Evolutionary conservation across 2,329 filamentous ascomycete species (phyloP), one percentile per base, ranked within the genome.

Genomic region (Paracorniculantispora psalliotae): DNA sequence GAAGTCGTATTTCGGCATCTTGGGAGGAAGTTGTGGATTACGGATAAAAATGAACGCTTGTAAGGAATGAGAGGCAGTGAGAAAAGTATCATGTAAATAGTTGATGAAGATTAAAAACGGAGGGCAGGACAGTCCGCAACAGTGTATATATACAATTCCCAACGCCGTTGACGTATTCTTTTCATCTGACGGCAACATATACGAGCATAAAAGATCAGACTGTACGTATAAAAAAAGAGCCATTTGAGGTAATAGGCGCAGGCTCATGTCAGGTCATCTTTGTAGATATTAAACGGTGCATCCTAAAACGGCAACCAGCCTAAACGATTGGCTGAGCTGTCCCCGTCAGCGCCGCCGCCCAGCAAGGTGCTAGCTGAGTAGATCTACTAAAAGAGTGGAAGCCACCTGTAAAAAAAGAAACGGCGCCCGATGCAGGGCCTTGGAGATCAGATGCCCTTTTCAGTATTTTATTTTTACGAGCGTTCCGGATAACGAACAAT

Each of bases 251-350:
- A n/a, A 35, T 44, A 28, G 13, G 15, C 49, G 12, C 30, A 23
- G n/a, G n/a, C 25, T 35, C 23, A n/a, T 44, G 39, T 17, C 26
- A 25, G 15, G 35, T 30, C 51, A 44, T 44, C 39, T 44, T 54
- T 33, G 51, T 43, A 44, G 26, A 54, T 53, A 12, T 44, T 54
- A 54, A 54, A 44, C 37, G 51, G 39, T n/a, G 23, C 37, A 35
- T 54, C 51, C 51, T 33, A 44, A 44, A 54, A 15, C n/a, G 51
- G 51, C 25, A 44, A 9, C 25, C 25, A 54, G 19, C 21, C 35
- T 53, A 43, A 41, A 53, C 48, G 37, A 53, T 6, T 13, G 17
- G 28, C 26, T 17, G n/a, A 33, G 46, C 12, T n/a, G 46, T 28
- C 8, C 12, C 25, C 30, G 46, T 49, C 46, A 49, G 46, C 46